Percentiles rank a stretch among this genome's conserved stretches.
phyloP scores from a whole-genome alignment of 768 basidiomycete species.

The Piloderma croceum region DNA sequence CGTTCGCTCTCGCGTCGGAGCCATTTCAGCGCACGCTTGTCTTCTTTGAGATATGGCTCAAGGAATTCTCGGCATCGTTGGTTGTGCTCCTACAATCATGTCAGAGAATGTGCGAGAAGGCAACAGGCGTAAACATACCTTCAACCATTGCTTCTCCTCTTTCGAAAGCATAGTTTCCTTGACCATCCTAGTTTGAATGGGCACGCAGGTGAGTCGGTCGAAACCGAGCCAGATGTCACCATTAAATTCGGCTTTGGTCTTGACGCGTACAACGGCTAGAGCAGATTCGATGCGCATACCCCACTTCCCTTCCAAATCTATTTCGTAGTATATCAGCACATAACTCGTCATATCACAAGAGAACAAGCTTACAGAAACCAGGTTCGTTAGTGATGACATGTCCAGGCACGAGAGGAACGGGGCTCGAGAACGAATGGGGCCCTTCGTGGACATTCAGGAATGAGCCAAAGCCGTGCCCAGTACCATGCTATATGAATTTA shows the following conservation, averaged over 20 bases:
- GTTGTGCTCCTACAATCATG: conserved; percentile 67
- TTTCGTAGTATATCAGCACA: conserved; percentile 5
- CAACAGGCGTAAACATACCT: conserved; percentile 37
- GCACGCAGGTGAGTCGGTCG: conserved; percentile 89
- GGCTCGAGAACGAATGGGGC: conserved; percentile 69
- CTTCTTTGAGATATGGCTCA: conserved; percentile 61
- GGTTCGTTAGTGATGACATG: conserved; percentile 94
- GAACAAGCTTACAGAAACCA: conserved; percentile 67
- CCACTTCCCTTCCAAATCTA: conserved; percentile 73
- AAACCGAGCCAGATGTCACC: conserved; percentile 83
- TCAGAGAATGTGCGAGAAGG: conserved; percentile 5
- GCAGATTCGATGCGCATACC: conserved; percentile 93
- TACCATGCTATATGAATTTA: conserved; percentile 61
- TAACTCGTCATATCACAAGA: conserved; percentile 11
- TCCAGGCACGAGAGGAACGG: conserved; percentile 70
- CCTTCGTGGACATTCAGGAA: conserved; percentile 87
- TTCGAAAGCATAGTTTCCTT: conserved; percentile 78
- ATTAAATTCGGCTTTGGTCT: conserved; percentile 62
- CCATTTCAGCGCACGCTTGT: conserved; percentile 79
- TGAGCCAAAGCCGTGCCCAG: conserved; percentile 85
- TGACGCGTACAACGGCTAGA: conserved; percentile 62
- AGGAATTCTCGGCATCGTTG: conserved; percentile 61
- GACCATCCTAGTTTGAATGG: conserved; percentile 88
- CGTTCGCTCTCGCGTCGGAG: conserved; percentile 72
- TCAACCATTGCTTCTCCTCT: conserved; percentile 84